These are phyloP conservation scores for Aureobasidium vineae DNA, from an alignment of 2,329 filamentous ascomycete species.

Conservation along the genomic window DNA sequence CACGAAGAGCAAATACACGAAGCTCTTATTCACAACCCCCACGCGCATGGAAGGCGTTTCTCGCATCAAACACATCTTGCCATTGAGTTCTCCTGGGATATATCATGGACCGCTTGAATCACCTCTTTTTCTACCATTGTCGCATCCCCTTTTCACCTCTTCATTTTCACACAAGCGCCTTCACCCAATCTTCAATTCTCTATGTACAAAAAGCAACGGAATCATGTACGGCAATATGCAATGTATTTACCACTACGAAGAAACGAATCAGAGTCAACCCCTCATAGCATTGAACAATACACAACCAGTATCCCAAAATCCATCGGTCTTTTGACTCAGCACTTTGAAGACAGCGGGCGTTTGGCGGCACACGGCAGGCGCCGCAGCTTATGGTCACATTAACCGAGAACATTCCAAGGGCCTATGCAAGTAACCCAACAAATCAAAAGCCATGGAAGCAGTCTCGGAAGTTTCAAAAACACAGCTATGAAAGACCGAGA, in stretches of 20 bases:
- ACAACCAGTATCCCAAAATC: too few species aligned
- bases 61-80: not conserved
- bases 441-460: not conserved
- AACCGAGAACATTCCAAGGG: not conserved
- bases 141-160: not conserved
- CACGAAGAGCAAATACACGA: not conserved
- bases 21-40: not conserved
- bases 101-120: too few species aligned
- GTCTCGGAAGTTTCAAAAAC: not conserved
- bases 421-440: not conserved
- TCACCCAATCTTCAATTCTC: not conserved
- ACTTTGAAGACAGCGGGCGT: not conserved
- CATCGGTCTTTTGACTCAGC: not conserved
- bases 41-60: not conserved
- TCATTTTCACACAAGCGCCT: not conserved
- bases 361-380: not conserved
- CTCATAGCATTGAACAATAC: not conserved
- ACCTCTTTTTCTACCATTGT: too few species aligned
- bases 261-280: not conserved
- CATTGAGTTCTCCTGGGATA: not conserved
- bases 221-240: conserved; percentile 10
- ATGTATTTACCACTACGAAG: conserved; percentile 22
- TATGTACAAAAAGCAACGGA: not conserved
- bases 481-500: not conserved
- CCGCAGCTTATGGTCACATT: not conserved